Evolutionary conservation across 768 basidiomycete genomes (phyloP).

Genomic region (Lentinula boryana): DNA sequence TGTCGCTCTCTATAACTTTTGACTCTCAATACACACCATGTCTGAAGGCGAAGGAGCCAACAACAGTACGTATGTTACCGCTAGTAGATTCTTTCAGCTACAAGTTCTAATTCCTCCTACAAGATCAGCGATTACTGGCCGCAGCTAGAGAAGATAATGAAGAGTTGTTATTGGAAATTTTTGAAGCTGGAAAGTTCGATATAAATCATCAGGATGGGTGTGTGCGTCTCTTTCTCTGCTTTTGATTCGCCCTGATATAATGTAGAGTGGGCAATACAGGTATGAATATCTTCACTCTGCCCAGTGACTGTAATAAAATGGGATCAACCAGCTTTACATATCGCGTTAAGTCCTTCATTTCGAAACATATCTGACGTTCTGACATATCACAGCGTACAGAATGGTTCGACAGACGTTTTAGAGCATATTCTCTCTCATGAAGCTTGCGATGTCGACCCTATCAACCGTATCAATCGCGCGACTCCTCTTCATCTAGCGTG

Average conservation of each 20-base stretch:
- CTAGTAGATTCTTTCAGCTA: not conserved
- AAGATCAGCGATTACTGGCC: slow-evolving; percentile 68
- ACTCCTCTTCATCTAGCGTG: slow-evolving; percentile 80
- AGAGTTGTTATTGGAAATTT: slow-evolving; percentile 56
- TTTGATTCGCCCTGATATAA: slow-evolving; percentile 15
- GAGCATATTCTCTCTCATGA: slow-evolving; percentile 72
- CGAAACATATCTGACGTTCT: not conserved
- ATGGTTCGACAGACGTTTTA: slow-evolving; percentile 57
- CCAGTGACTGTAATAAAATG: not conserved
- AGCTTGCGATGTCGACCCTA: slow-evolving; percentile 75
- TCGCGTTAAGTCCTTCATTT: slow-evolving; percentile 45
- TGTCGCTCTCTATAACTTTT: not conserved
- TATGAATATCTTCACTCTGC: slow-evolving; percentile 24
- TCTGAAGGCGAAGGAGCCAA: slow-evolving; percentile 20
- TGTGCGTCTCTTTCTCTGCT: slow-evolving; percentile 21
- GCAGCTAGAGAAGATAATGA: slow-evolving; percentile 73
- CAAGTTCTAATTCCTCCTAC: not conserved
- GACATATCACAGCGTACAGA: slow-evolving; percentile 32
- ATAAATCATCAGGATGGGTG: slow-evolving; percentile 80
- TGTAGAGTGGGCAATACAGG: slow-evolving; percentile 72
- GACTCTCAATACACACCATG: slow-evolving; percentile 12
- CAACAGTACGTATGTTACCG: slow-evolving; percentile 21
- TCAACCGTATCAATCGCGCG: slow-evolving; percentile 60
- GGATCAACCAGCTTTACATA: slow-evolving; percentile 51
- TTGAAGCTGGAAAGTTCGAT: slow-evolving; percentile 52